Percentiles rank a stretch among this genome's conserved stretches.
phyloP scores from a whole-genome alignment of 1,284 basidiomycete species.

The Cryptococcus sp. region DNA sequence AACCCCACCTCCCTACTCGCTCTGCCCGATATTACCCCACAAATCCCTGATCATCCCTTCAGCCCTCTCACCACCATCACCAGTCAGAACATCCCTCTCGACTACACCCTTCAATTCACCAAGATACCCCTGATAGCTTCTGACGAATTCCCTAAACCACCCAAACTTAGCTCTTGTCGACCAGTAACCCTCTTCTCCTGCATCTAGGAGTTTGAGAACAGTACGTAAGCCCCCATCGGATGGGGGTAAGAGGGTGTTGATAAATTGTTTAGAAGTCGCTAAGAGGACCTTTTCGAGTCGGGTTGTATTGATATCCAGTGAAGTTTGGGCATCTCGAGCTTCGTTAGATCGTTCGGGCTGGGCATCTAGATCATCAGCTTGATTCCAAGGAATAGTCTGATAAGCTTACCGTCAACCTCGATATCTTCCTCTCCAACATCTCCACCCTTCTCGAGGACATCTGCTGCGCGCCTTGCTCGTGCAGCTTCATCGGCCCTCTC shows the following conservation, averaged over 20 bases:
- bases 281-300: conserved; percentile 35
- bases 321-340: conserved; percentile 36
- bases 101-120: neutral
- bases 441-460: conserved; percentile 37
- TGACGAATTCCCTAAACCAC: conserved; percentile 45
- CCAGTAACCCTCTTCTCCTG: conserved; percentile 38
- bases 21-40: neutral
- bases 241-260: conserved; percentile 26
- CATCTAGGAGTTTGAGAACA: conserved; percentile 34
- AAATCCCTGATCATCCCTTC: neutral
- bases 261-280: conserved; percentile 33
- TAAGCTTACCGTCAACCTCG: conserved; percentile 17
- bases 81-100: neutral
- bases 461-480: conserved; percentile 62
- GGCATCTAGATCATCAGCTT: conserved; percentile 12
- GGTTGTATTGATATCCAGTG: conserved; percentile 33
- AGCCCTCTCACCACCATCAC: neutral
- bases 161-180: conserved; percentile 35
- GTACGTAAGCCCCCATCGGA: conserved; percentile 29
- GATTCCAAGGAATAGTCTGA: neutral
- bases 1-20: too few species aligned
- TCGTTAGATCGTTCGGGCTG: conserved; percentile 33
- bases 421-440: conserved; percentile 33
- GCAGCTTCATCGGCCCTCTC: conserved; percentile 83
- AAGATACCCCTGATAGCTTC: conserved; percentile 8